Conservation (phyloP, 1,139 yeast species). For the Saccharomyces hybrid region DNA sequence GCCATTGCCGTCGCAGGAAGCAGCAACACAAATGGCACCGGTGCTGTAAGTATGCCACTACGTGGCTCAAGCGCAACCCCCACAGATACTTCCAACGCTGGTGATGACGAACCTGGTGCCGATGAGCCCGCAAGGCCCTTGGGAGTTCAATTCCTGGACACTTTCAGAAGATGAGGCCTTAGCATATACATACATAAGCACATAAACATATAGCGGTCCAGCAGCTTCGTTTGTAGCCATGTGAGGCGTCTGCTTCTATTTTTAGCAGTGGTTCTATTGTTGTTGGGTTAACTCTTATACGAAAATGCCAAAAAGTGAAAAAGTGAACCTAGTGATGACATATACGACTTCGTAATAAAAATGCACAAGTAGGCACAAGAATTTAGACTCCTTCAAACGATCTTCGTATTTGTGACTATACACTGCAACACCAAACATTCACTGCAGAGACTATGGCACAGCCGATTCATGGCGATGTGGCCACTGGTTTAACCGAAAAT, state of each 20-base stretch:
- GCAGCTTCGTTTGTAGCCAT: background rate
- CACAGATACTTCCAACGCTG: slow-evolving; percentile 13
- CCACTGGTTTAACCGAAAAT: slow-evolving; percentile 17
- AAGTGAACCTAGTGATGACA: background rate
- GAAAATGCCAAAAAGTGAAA: background rate
- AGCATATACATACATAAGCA: background rate
- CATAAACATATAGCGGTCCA: background rate
- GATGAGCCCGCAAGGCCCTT: slow-evolving; percentile 31
- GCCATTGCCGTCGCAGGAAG: background rate
- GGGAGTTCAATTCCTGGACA: slow-evolving; percentile 29
- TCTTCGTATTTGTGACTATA: background rate
- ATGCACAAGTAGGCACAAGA: slow-evolving; percentile 1
- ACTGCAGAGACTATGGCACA: background rate
- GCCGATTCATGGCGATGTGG: slow-evolving; percentile 3
- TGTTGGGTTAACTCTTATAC: background rate
- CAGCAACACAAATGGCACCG: background rate
- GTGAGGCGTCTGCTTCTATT: background rate
- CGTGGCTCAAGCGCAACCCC: background rate
- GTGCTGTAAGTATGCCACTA: slow-evolving; percentile 3
- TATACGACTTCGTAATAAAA: background rate
- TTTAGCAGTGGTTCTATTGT: background rate
- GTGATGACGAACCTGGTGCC: slow-evolving; percentile 16
- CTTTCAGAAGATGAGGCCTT: slow-evolving; percentile 23
- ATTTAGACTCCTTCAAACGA: background rate
- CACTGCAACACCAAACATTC: background rate